Evolutionary conservation across 2,329 filamentous ascomycete genomes (phyloP), one percentile per base, ranked within the genome.

Genomic region (Hymenoscyphus occultus): DNA sequence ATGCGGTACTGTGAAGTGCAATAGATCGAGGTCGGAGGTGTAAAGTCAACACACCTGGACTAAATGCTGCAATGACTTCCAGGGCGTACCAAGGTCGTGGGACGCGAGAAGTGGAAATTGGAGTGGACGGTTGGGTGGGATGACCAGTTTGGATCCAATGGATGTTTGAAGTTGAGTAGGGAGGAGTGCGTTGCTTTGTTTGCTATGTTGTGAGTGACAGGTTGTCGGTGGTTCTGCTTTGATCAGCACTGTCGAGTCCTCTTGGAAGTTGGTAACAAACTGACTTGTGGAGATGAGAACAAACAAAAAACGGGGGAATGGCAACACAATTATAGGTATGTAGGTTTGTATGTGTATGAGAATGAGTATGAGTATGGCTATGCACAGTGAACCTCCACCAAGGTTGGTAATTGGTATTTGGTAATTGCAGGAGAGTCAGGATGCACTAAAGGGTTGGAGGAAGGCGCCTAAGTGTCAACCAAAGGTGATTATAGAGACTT

Each of bases 271-370:
- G 5, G 61, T 42, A 39, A 60, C 63, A 54, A 61, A 66, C 60
- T 39, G 60, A 63, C 61, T 48, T 13, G 16, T 35, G 22, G 31
- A 3, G 16, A 42, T 6, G 22, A 65, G 39, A 61, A 66, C 62
- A 63, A 67, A 69, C 67, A 67, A 67, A 63, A 51, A 40, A 39
- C 61, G 45, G 62, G 51, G 16, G 56, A 39, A 19, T 19, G 19
- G 51, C 56, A 56, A 56, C n/a, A 39, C 39, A 56, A 56, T 63
- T 60, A 65, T 64, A 60, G 63, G 42, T 68, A 51, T 10, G n/a
- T 45, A 7, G 35, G 13, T n/a, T n/a, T 7, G 19, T 28, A 28
- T 28, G 28, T 28, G 28, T 28, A 28, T 28, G 28, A 3, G 28
- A 28, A 28, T 28, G 28, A 28, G 28, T 28, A 28, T 28, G 28